Evolutionary conservation across 768 basidiomycete genomes (phyloP).

Genomic region (Leccinellum luteum): DNA sequence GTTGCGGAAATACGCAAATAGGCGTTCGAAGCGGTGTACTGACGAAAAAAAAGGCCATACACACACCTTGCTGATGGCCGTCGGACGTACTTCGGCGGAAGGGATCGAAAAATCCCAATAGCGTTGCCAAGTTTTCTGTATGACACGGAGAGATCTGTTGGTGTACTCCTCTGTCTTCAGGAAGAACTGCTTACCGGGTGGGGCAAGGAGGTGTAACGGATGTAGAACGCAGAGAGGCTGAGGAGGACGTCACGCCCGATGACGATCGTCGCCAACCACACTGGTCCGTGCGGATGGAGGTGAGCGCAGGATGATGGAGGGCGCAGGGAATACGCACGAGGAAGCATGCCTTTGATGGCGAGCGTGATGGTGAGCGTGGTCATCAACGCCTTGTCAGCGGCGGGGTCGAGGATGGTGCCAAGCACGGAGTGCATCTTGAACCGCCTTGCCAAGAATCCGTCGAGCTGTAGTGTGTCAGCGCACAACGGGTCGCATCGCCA

Average conservation of each 20-base stretch:
- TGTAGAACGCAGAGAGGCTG: constrained; percentile 87
- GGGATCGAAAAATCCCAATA: constrained; percentile 98
- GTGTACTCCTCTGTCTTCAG: background rate
- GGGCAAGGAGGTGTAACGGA: constrained; percentile 87
- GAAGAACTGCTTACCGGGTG: constrained; percentile 55
- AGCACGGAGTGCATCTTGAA: constrained; percentile 90
- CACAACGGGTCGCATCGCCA: constrained; percentile 2
- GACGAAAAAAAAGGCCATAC: background rate
- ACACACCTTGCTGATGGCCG: constrained; percentile 84
- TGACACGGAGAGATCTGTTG: constrained; percentile 3
- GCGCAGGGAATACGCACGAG: constrained; percentile 53
- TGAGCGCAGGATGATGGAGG: background rate
- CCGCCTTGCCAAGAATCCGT: constrained; percentile 85
- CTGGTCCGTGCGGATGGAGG: constrained; percentile 37
- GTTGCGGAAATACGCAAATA: background rate
- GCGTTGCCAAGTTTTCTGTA: constrained; percentile 82
- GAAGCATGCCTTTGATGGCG: constrained; percentile 79
- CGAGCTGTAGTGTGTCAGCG: constrained; percentile 52
- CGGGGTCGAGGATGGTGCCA: constrained; percentile 94
- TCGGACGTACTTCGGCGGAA: constrained; percentile 92
- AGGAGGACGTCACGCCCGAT: constrained; percentile 87
- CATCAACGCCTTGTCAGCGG: constrained; percentile 95
- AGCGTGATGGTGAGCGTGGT: constrained; percentile 89
- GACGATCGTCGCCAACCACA: constrained; percentile 81
- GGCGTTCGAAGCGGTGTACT: background rate